phyloP scores from a whole-genome alignment of 768 basidiomycete genomes.

The Pleurotus platypus region DNA sequence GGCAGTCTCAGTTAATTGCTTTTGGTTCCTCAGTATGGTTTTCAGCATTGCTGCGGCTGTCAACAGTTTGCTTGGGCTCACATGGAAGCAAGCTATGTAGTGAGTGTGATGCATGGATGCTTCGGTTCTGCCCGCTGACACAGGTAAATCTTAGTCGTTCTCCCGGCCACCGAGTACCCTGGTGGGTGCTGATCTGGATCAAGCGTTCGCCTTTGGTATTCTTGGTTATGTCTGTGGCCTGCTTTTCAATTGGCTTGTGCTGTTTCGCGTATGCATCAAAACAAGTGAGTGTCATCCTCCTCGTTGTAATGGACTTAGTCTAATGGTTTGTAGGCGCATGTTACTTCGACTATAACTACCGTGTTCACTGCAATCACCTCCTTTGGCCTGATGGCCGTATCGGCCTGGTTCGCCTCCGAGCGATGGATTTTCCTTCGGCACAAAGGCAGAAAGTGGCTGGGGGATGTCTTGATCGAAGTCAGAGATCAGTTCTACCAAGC shows the following conservation, averaged over 20 bases:
- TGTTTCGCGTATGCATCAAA: conserved; percentile 73
- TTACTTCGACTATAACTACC: conserved; percentile 71
- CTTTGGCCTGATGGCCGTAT: conserved; percentile 68
- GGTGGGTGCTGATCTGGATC: conserved; percentile 88
- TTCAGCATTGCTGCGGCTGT: conserved; percentile 78
- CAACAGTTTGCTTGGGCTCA: conserved; percentile 71
- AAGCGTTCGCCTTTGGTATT: conserved; percentile 81
- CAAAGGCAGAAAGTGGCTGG: conserved; percentile 67
- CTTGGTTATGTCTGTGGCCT: conserved; percentile 79
- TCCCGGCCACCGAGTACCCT: conserved; percentile 71
- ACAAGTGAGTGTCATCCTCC: conserved; percentile 41
- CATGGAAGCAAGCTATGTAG: conserved; percentile 86
- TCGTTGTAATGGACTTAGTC: neutral
- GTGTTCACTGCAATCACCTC: conserved; percentile 74
- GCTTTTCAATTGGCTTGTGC: conserved; percentile 76
- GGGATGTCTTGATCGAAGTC: conserved; percentile 51
- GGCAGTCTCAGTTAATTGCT: conserved; percentile 58
- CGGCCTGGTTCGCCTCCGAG: conserved; percentile 72
- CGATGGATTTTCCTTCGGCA: conserved; percentile 61
- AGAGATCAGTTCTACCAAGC: conserved; percentile 30
- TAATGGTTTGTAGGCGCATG: conserved; percentile 35
- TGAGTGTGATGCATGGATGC: conserved; percentile 31
- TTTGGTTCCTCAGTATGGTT: conserved; percentile 74
- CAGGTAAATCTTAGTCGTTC: conserved; percentile 48
- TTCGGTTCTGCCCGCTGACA: neutral